A percentile compares a stretch with the other conserved stretches of the same genome.
These are phyloP conservation scores for Phytophthora pini DNA, from an alignment of 352 stramenopile genomes.

Conservation along the genomic window DNA sequence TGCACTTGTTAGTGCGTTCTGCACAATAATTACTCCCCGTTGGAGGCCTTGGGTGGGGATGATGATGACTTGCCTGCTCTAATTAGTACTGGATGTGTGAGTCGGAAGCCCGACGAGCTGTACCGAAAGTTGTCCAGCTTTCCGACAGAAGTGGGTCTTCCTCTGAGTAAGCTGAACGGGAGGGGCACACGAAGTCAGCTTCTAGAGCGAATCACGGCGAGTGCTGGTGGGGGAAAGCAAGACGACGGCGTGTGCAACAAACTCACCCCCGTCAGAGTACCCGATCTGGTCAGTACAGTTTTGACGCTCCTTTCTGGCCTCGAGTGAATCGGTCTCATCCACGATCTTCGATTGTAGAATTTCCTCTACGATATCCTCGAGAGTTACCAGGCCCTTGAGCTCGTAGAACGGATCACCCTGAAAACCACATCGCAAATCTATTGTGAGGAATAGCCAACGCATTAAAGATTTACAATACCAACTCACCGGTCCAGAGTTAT, in stretches of 20 bases:
- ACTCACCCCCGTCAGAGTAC: constrained; percentile 61
- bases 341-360: constrained; percentile 97
- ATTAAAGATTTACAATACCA: neutral
- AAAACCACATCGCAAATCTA: neutral
- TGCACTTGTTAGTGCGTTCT: constrained; percentile 3
- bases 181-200: constrained; percentile 22
- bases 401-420: constrained; percentile 96
- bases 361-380: constrained; percentile 99
- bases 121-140: constrained; percentile 23
- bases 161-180: constrained; percentile 30
- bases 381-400: constrained; percentile 96
- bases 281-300: constrained; percentile 65
- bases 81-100: constrained; percentile 8
- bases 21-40: neutral
- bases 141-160: constrained; percentile 27
- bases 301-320: constrained; percentile 51
- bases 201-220: constrained; percentile 28
- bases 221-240: constrained; percentile 21
- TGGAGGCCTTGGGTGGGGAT: neutral
- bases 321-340: constrained; percentile 92
- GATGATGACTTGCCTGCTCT: constrained; percentile 6
- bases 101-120: constrained; percentile 2
- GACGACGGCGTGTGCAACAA: constrained; percentile 14
- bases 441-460: neutral
- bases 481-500: constrained; percentile 81